Percentiles rank a stretch among this genome's conserved stretches.
These are phyloP conservation scores for Acanthamoeba quina DNA, from an alignment of 208 protist species.

Conservation along the genomic window DNA sequence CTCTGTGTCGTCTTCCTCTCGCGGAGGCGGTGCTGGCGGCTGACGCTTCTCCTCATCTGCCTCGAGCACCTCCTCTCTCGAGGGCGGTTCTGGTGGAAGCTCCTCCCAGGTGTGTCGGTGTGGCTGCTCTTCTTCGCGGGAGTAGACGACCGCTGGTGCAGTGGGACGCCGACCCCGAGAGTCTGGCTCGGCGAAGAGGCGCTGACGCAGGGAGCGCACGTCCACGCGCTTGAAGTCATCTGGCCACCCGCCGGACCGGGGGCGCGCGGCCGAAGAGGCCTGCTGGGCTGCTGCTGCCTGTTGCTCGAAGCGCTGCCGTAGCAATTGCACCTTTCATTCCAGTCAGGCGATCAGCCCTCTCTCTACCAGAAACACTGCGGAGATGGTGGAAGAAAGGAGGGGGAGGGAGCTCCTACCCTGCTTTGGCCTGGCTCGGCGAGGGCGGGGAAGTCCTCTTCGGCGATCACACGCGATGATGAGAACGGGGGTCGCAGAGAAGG, in stretches of 20 bases:
- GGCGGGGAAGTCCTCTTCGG: background rate
- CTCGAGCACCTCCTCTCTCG: background rate
- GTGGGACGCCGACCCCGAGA: background rate
- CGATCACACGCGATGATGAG: background rate
- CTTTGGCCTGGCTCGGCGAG: background rate
- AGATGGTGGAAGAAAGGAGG: background rate
- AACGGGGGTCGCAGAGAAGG: no score
- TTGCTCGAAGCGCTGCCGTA: conserved; percentile 9
- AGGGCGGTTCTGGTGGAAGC: background rate
- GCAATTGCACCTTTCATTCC: background rate
- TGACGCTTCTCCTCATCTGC: background rate
- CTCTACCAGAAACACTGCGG: background rate
- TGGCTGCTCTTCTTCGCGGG: background rate
- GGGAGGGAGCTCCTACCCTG: background rate
- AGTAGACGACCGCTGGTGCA: no score
- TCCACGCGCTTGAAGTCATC: conserved; percentile 38
- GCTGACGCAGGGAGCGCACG: background rate
- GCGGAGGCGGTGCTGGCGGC: background rate
- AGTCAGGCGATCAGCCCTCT: background rate
- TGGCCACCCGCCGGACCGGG: background rate
- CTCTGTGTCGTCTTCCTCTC: background rate
- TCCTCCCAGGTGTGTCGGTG: background rate
- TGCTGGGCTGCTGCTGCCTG: background rate
- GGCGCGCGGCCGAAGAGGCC: background rate
- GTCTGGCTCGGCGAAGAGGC: conserved; percentile 25